These are phyloP conservation scores for Solanum clarkiae DNA, from an alignment of 257 asterid species.

Conservation along the genomic window DNA sequence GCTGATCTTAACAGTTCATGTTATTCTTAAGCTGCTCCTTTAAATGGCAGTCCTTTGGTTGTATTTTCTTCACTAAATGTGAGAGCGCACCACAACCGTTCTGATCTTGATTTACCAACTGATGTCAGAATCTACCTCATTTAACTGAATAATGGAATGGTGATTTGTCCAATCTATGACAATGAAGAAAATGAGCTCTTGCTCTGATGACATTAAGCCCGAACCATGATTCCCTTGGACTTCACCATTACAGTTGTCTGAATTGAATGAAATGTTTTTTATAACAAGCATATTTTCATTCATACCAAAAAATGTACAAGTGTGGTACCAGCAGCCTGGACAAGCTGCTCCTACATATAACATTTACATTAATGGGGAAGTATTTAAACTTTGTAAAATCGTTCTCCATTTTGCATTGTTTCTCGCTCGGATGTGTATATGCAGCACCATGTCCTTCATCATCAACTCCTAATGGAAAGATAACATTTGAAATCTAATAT, in stretches of 20 bases:
- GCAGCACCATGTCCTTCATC: no score
- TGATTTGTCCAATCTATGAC: not conserved
- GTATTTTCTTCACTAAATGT: not conserved
- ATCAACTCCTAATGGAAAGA: no score
- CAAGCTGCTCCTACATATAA: no score
- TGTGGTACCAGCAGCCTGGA: no score
- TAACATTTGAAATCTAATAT: no score
- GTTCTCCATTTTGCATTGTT: no score
- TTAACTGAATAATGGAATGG: not conserved
- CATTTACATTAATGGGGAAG: no score
- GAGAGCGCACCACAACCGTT: not conserved
- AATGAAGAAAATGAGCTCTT: not conserved
- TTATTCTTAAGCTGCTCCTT: not conserved
- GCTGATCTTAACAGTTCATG: not conserved
- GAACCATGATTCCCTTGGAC: not conserved
- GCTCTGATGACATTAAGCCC: not conserved
- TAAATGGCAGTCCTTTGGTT: not conserved
- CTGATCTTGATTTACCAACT: not conserved
- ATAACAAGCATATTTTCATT: no score
- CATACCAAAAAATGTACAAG: no score
- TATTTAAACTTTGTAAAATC: no score
- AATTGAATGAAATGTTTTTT: not conserved
- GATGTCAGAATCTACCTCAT: not conserved
- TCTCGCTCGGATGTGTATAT: no score
- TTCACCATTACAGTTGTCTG: not conserved